Evolutionary conservation across 176 grass and related monocot genomes (phyloP).

Genomic region (Ananas comosus): DNA sequence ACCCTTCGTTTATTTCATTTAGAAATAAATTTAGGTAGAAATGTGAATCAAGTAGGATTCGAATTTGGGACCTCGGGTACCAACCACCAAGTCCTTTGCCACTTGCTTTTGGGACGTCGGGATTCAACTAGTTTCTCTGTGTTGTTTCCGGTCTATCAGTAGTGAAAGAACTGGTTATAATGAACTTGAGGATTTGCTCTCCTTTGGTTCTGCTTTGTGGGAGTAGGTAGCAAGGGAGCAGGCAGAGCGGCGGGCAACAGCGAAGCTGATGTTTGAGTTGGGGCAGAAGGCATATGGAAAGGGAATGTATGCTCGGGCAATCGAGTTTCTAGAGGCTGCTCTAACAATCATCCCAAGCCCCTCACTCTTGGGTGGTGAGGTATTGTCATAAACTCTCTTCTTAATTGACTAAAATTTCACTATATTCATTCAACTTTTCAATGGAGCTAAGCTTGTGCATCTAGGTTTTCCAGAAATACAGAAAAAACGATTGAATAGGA

Average conservation of each 20-base stretch:
- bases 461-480: background rate
- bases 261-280: conserved; percentile 88
- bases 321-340: conserved; percentile 82
- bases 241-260: conserved; percentile 67
- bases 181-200: background rate
- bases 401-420: background rate
- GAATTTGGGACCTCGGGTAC: too few relatives aligned
- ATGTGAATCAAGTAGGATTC: too few relatives aligned
- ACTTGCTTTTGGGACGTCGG: too few relatives aligned
- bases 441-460: too few relatives aligned
- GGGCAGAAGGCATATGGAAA: conserved; percentile 82
- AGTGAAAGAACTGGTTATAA: background rate
- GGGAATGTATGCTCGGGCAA: conserved; percentile 81
- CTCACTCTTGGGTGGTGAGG: conserved; percentile 85
- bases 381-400: conserved; percentile 14
- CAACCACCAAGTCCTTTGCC: too few relatives aligned
- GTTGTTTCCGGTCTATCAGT: background rate
- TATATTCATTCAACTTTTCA: too few relatives aligned
- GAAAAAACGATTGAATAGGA: background rate
- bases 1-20: too few relatives aligned
- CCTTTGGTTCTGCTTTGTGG: background rate
- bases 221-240: conserved; percentile 83
- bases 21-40: too few relatives aligned
- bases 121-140: too few relatives aligned
- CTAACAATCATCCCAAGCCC: conserved; percentile 70